Evolutionary conservation across 164 flowering plant genomes (phyloP), one percentile per base, ranked within the genome.

Genomic region (Annona squamosa): DNA sequence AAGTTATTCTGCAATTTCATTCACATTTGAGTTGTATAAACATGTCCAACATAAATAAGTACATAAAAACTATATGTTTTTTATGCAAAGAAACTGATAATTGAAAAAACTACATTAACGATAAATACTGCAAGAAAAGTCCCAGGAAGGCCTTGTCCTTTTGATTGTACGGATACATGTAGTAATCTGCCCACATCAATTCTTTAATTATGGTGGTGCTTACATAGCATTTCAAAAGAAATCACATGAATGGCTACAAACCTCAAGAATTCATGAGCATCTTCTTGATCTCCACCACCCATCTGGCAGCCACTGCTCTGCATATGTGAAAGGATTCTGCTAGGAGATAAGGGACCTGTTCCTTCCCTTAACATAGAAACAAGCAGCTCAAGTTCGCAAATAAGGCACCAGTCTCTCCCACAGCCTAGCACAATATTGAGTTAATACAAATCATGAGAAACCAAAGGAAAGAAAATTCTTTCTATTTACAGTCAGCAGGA

Each of bases 211-310:
- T 47, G 12, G 6, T 17, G 70, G 44, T 16, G 5, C 18, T 0
- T 5, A 5, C 46, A 48, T 26, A 18, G 18, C 37, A 26, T 26
- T 26, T 26, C 42, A 68, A 64, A 57, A 68, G 61, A 2, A 68
- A 0, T 16, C 65, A 66, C 2, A 19, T 4, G 61, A 13, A 68
- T 45, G 47, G 67, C 41, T 18, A 48, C 75, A 71, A 68, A 91
- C 98, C 98, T 90, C 75, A 93, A 81, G 78, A 93, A 93, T 78
- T 93, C 98, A 79, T 93, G 98, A 42, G 98, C 98, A 83, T 93
- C 98, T 87, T 93, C 98, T 78, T 92, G 92, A 77, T 89, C 90
- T 71, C 97, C 98, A 83, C 86, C 85, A 78, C 97, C 98, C 77
- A 91, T 87, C 57, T 83, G 91, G 76, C 86, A 74, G 79, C 85